Evolutionary conservation across 768 basidiomycete species (phyloP).

Genomic region (Hirschioporus abietinus): DNA sequence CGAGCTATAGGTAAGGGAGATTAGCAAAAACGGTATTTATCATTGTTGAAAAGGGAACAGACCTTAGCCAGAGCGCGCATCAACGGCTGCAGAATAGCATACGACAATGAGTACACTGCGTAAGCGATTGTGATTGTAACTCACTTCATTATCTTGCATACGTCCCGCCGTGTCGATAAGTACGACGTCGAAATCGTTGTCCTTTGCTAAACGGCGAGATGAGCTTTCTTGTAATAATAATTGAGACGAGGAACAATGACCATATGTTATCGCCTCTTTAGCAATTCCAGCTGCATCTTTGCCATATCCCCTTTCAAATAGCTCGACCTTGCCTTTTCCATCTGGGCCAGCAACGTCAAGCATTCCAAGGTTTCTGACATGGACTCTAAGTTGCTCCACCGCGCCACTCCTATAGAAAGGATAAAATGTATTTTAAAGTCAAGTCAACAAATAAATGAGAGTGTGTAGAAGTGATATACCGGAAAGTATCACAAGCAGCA

Average conservation of each 20-base stretch:
- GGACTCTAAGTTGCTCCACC: slow-evolving; percentile 95
- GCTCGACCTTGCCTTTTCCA: slow-evolving; percentile 77
- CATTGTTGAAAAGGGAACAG: slow-evolving; percentile 12
- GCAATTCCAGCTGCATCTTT: slow-evolving; percentile 99
- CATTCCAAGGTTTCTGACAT: slow-evolving; percentile 91
- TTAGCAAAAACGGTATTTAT: not conserved
- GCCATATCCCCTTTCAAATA: slow-evolving; percentile 95
- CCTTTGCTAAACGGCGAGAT: slow-evolving; percentile 50
- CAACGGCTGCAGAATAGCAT: slow-evolving; percentile 53
- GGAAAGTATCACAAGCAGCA: slow-evolving; percentile 97
- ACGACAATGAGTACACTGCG: not conserved
- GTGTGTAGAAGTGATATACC: slow-evolving; percentile 43
- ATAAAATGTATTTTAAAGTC: not conserved
- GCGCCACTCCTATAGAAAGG: slow-evolving; percentile 72
- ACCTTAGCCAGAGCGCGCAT: slow-evolving; percentile 99
- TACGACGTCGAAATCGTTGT: slow-evolving; percentile 92
- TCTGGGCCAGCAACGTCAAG: slow-evolving; percentile 59
- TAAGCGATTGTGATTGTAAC: slow-evolving; percentile 12
- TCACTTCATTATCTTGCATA: slow-evolving; percentile 98
- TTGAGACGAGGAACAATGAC: slow-evolving; percentile 34
- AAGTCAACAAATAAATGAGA: slow-evolving; percentile 6
- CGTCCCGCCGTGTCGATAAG: slow-evolving; percentile 96
- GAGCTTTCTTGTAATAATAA: not conserved
- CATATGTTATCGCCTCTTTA: slow-evolving; percentile 88
- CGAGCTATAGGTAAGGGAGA: slow-evolving; percentile 48